A percentile compares a stretch with the other conserved stretches of the same genome.
phyloP scores from a whole-genome alignment of 768 basidiomycete species.

The Agrocybe praecox region DNA sequence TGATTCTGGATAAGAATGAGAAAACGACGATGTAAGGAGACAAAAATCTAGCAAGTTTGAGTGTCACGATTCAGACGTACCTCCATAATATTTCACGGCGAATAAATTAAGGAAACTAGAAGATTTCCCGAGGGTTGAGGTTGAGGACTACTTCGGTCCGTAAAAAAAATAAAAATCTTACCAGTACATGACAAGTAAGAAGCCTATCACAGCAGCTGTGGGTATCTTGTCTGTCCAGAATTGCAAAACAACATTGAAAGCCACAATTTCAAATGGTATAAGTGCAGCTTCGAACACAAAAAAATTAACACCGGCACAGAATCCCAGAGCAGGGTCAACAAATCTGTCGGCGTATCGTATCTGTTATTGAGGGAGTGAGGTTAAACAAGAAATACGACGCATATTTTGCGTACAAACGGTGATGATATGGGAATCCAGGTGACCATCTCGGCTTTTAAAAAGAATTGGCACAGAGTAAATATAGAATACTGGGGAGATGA shows the following conservation, averaged over 20 bases:
- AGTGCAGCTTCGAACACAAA: conserved; percentile 51
- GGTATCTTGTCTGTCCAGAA: conserved; percentile 59
- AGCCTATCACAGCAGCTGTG: conserved; percentile 42
- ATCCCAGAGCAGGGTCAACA: conserved; percentile 59
- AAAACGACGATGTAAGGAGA: not conserved
- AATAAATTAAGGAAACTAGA: conserved; percentile 47
- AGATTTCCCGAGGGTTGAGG: not conserved
- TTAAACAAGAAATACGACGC: not conserved
- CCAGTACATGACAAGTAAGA: conserved; percentile 45
- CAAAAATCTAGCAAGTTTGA: not conserved
- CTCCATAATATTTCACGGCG: conserved; percentile 52
- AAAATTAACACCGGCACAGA: conserved; percentile 58
- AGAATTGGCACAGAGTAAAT: conserved; percentile 19
- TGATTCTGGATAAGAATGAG: conserved; percentile 39
- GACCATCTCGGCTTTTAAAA: conserved; percentile 70
- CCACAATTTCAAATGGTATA: conserved; percentile 54
- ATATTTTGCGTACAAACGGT: conserved; percentile 57
- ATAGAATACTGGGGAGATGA: not conserved
- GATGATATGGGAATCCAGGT: conserved; percentile 81
- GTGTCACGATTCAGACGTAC: conserved; percentile 21
- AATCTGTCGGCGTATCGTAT: conserved; percentile 62
- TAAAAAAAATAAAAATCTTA: conserved; percentile 19
- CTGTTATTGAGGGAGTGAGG: conserved; percentile 20
- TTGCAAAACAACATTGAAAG: conserved; percentile 52
- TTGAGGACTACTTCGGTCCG: not conserved